Evolutionary conservation across 805 yeast genomes (phyloP).

Genomic region (Osmozyma mogii): DNA sequence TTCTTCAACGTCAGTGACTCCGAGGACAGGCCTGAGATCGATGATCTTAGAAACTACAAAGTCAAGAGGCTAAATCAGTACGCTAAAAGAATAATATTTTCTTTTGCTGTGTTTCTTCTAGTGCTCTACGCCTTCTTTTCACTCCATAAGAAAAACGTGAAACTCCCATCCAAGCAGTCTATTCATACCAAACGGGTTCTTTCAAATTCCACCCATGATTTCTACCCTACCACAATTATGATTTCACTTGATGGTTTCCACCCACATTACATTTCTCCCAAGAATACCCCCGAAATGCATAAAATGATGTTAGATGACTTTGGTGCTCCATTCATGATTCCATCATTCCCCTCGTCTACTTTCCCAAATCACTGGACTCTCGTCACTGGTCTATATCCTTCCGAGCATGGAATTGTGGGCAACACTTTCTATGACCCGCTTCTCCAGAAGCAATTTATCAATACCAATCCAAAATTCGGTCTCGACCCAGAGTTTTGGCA

Average conservation of each 20-base stretch:
- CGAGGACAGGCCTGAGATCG: slow-evolving; percentile 1
- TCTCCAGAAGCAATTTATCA: slow-evolving; percentile 48
- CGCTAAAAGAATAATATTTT: slow-evolving; percentile 11
- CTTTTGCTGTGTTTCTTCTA: slow-evolving; percentile 6
- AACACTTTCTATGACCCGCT: slow-evolving; percentile 68
- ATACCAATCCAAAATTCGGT: slow-evolving; percentile 48
- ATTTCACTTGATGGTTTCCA: slow-evolving; percentile 86
- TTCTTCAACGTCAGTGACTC: slow-evolving; percentile 3
- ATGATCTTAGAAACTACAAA: slow-evolving; percentile 17
- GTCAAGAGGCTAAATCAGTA: slow-evolving; percentile 18
- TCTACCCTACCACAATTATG: slow-evolving; percentile 72
- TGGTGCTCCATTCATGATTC: slow-evolving; percentile 77
- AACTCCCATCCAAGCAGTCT: neutral
- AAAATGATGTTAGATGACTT: slow-evolving; percentile 42
- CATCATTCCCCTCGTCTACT: slow-evolving; percentile 83
- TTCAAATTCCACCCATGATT: slow-evolving; percentile 59
- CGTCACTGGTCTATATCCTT: slow-evolving; percentile 79
- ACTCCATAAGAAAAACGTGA: neutral
- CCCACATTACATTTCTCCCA: slow-evolving; percentile 69
- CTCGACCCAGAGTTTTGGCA: slow-evolving; percentile 60
- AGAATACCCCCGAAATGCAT: slow-evolving; percentile 66
- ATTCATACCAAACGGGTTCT: slow-evolving; percentile 14
- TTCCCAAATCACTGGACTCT: slow-evolving; percentile 91
- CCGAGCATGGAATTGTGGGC: slow-evolving; percentile 81
- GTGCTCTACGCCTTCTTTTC: neutral